Evolutionary conservation across 2,329 filamentous ascomycete genomes (phyloP).

Genomic region (Claviceps purpurea): DNA sequence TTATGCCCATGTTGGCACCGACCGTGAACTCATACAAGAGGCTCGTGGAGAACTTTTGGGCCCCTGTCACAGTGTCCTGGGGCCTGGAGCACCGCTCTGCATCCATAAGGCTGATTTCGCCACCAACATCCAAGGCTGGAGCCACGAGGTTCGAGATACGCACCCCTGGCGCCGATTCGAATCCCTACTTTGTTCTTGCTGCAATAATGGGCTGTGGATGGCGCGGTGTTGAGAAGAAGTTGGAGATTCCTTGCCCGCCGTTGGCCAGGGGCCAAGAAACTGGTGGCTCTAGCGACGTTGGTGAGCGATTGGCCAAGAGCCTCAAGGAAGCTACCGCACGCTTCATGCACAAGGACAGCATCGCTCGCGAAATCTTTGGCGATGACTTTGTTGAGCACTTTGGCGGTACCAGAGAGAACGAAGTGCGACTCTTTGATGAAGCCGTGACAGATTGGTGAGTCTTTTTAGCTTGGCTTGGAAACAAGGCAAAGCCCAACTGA

Average conservation of each 20-base stretch:
- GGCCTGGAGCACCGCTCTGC: conserved; percentile 90
- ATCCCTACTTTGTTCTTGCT: conserved; percentile 75
- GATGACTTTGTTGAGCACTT: conserved; percentile 95
- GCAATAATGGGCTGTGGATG: conserved; percentile 81
- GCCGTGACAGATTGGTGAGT: conserved; percentile 92
- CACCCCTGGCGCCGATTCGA: conserved; percentile 87
- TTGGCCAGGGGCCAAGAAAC: conserved; percentile 76
- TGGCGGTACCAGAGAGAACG: conserved; percentile 82
- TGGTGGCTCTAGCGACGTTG: conserved; percentile 56
- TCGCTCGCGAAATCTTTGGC: conserved; percentile 88
- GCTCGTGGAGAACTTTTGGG: conserved; percentile 98
- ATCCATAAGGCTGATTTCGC: conserved; percentile 77
- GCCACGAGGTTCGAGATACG: conserved; percentile 88
- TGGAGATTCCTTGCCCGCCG: conserved; percentile 69
- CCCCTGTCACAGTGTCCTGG: conserved; percentile 94
- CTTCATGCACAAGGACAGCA: conserved; percentile 65
- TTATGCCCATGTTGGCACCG: conserved; percentile 91
- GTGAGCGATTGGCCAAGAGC: conserved; percentile 67
- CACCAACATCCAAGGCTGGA: conserved; percentile 70
- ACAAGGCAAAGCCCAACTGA: no score
- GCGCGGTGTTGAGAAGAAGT: conserved; percentile 84
- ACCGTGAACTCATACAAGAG: conserved; percentile 98
- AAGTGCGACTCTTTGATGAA: conserved; percentile 83
- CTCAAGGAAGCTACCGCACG: conserved; percentile 70
- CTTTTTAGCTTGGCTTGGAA: not conserved